Percentiles rank a stretch among this genome's conserved stretches.
These are phyloP conservation scores for Lachancea sp. DNA, from an alignment of 805 yeast species.

Conservation along the genomic window DNA sequence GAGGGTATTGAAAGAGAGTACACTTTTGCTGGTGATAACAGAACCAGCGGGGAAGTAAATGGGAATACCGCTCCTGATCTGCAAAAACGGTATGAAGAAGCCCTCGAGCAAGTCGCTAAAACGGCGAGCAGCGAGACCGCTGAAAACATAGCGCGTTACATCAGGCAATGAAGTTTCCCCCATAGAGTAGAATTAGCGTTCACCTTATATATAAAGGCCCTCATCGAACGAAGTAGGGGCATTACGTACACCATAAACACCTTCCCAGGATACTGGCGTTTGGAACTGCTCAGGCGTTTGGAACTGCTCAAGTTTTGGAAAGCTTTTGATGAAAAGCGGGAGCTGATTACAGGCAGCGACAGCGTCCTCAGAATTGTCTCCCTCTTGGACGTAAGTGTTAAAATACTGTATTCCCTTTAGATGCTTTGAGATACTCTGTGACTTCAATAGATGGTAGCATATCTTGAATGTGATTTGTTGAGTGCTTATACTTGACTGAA, in stretches of 20 bases:
- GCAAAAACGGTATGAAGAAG: slow-evolving; percentile 66
- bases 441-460: slow-evolving; percentile 25
- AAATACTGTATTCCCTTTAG: slow-evolving; percentile 34
- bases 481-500: slow-evolving; percentile 25
- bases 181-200: background rate
- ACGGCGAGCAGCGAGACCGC: slow-evolving; percentile 60
- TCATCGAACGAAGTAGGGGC: slow-evolving; percentile 65
- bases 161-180: slow-evolving; percentile 34
- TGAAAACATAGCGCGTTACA: slow-evolving; percentile 64
- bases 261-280: slow-evolving; percentile 74
- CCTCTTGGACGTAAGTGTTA: slow-evolving; percentile 74
- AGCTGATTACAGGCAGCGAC: slow-evolving; percentile 19
- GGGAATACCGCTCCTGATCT: slow-evolving; percentile 39
- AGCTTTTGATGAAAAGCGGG: slow-evolving; percentile 22
- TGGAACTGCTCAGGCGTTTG: slow-evolving; percentile 46
- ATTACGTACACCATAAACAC: slow-evolving; percentile 73
- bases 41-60: slow-evolving; percentile 52
- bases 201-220: slow-evolving; percentile 50
- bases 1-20: slow-evolving; percentile 60
- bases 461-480: slow-evolving; percentile 26
- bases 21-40: slow-evolving; percentile 60
- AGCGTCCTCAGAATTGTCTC: slow-evolving; percentile 80
- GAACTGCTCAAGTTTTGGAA: slow-evolving; percentile 31
- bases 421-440: slow-evolving; percentile 4
- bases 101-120: slow-evolving; percentile 59